Evolutionary conservation across 2,329 filamentous ascomycete genomes (phyloP).

Genomic region (Albophoma yamanashiensis): DNA sequence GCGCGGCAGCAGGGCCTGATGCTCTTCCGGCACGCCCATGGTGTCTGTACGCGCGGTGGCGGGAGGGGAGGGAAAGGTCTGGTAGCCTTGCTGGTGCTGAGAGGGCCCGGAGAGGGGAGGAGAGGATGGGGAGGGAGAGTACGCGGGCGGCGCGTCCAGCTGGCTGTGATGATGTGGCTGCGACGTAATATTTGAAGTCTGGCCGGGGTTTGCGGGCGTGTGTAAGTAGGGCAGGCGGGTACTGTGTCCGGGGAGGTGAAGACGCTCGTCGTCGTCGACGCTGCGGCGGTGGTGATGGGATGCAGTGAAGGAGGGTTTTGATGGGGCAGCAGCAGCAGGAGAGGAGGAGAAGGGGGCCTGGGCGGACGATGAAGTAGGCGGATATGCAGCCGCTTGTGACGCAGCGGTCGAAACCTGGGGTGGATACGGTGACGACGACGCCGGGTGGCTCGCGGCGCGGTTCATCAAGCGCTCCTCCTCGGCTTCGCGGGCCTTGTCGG

Average conservation of each 20-base stretch:
- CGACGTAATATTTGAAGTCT: not conserved
- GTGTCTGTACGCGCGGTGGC: slow-evolving; percentile 7
- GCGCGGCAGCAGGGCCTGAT: slow-evolving; percentile 28
- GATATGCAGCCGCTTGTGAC: not conserved
- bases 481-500: slow-evolving; percentile 32
- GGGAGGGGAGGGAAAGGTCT: slow-evolving; percentile 25
- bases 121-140: slow-evolving; percentile 32
- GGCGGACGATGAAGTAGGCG: not conserved
- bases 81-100: slow-evolving; percentile 21
- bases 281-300: slow-evolving; percentile 12
- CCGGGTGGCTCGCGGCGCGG: slow-evolving; percentile 8
- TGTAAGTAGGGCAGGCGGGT: slow-evolving; percentile 1
- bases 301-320: not conserved
- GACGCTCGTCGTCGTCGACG: slow-evolving; percentile 11
- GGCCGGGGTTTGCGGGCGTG: not conserved
- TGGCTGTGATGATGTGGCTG: slow-evolving; percentile 9
- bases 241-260: not conserved
- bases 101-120: slow-evolving; percentile 10
- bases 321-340: slow-evolving; percentile 1
- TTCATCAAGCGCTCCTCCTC: slow-evolving; percentile 27
- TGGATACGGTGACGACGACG: slow-evolving; percentile 6
- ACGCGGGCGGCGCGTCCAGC: slow-evolving; percentile 38
- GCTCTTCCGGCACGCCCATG: slow-evolving; percentile 34
- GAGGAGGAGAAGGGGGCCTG: slow-evolving; percentile 2
- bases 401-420: not conserved